Evolutionary conservation across 768 basidiomycete species (phyloP), one percentile per base, ranked within the genome.

Genomic region (Agaricus blazei): DNA sequence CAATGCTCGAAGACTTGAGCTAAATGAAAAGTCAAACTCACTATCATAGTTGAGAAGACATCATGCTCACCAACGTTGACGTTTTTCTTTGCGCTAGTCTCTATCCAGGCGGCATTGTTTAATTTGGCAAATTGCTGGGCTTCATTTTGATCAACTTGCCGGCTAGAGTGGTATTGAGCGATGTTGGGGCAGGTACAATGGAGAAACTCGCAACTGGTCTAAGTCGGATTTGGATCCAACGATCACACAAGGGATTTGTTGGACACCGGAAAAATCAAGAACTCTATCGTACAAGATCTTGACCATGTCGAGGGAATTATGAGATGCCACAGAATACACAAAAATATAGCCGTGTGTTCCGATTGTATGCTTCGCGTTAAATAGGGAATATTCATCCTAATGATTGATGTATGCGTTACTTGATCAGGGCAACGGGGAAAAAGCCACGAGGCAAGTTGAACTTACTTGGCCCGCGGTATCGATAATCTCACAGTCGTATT

Each of bases 271-370:
- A 66, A 88, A 95, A 70, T 90, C 83, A 62, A 90, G 71, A 60
- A 98, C 91, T 75, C 95, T 96, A 79, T 97, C 89, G 65, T 96
- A 88, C 48, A 97, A 82, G 65, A 88, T 84, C 62, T 87, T 81
- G 61, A 95, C 79, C 89, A 96, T 93, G 58, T 97, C 87, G 73
- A 95, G 95, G 2, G 89, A 92, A 63, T 84, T 83, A 58, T 88
- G 80, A 12, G 87, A 90, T 2, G 89, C 79, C 68, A 96, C 88
- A 0, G 90, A 91, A 72, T 96, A 98, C 47, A 96, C 92, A 56
- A 98, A 83, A 62, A 98, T 82, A 67, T 87, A 97, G 63, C 94
- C 94, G 67, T 98, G 94, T 59, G 93, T 89, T 31, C 95, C 94
- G 62, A 97, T 89, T 34, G 89, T 91, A 67, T 96, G 91, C 62